Percentiles rank a stretch among this genome's conserved stretches.
Conservation (phyloP, 2,329 filamentous ascomycete genomes). For the Alternaria triticimaculans region DNA sequence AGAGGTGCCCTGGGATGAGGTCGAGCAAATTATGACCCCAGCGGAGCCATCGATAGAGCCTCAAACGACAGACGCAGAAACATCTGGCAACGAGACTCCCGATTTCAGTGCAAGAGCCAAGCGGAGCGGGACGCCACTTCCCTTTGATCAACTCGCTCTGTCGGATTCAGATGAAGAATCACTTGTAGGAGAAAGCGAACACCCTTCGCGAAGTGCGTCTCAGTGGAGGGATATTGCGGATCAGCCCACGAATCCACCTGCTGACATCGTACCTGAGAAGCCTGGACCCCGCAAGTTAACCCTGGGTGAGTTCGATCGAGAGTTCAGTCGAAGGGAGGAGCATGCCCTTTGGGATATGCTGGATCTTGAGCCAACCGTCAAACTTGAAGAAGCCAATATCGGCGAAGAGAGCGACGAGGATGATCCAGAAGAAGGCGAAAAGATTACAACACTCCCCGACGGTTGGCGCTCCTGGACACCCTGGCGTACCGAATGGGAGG, state of each 20-base stretch:
- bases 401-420: slow-evolving; percentile 32
- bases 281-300: background rate
- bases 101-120: slow-evolving; percentile 28
- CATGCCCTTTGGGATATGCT: slow-evolving; percentile 54
- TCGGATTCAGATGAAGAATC: slow-evolving; percentile 19
- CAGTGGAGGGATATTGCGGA: slow-evolving; percentile 4
- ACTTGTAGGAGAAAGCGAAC: background rate
- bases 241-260: slow-evolving; percentile 7
- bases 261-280: background rate
- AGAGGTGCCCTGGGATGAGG: slow-evolving; percentile 54
- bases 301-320: slow-evolving; percentile 55
- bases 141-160: slow-evolving; percentile 18
- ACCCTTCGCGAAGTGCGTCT: background rate
- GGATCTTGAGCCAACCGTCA: slow-evolving; percentile 29
- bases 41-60: slow-evolving; percentile 29
- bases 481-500: slow-evolving; percentile 60
- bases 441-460: slow-evolving; percentile 44
- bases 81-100: slow-evolving; percentile 19
- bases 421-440: slow-evolving; percentile 21
- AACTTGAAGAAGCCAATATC: slow-evolving; percentile 21
- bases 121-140: slow-evolving; percentile 39
- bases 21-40: slow-evolving; percentile 36
- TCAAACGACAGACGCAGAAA: slow-evolving; percentile 36
- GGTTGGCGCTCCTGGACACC: slow-evolving; percentile 57
- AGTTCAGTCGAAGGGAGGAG: slow-evolving; percentile 55